Evolutionary conservation across 2,329 filamentous ascomycete species (phyloP), one percentile per base, ranked within the genome.

Genomic region (Neopestalotiopsis rosae): DNA sequence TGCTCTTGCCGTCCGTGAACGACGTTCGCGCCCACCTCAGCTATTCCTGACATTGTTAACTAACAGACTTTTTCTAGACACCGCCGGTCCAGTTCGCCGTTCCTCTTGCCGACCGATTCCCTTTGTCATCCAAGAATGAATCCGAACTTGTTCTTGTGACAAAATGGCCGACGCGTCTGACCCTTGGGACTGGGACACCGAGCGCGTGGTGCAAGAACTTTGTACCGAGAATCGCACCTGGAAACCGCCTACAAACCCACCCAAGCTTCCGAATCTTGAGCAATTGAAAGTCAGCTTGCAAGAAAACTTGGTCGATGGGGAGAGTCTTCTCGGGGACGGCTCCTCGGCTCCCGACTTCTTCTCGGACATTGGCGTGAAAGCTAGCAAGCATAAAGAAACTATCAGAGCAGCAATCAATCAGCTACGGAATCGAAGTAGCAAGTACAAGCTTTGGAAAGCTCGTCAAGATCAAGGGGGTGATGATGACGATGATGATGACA

Each of bases 181-280:
- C 79, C 94, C 94, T n/a, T 92, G 90, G 78, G 76, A 86, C 67
- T 97, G 94, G 94, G 86, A 87, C 45, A 84, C 90, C 40, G 89
- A 92, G 49, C 85, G 89, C 45, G 88, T 97, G 12, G 86, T 92
- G 10, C 77, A 84, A 17, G 90, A 91, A 74, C 83, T 97, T 3
- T 94, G 91, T 76, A 83, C 86, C 28, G 75, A 82, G 1, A 76
- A 83, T 3, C 82, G 83, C 62, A 85, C 87, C 10, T 88, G 87
- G 86, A 73, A 72, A 56, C 76, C 77, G 67, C 79, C 80, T 62
- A 79, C 56, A 71, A 76, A 76, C 32, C 70, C 71, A 20, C 71
- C 75, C 17, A 79, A 78, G 68, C 80, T 89, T 7, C 88, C 90
- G 4, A 83, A 92, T 65, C 80, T 85, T 0, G 74, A 75, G 0